Conservation (phyloP, 106 monocot genomes). For the Allium cepa region DNA sequence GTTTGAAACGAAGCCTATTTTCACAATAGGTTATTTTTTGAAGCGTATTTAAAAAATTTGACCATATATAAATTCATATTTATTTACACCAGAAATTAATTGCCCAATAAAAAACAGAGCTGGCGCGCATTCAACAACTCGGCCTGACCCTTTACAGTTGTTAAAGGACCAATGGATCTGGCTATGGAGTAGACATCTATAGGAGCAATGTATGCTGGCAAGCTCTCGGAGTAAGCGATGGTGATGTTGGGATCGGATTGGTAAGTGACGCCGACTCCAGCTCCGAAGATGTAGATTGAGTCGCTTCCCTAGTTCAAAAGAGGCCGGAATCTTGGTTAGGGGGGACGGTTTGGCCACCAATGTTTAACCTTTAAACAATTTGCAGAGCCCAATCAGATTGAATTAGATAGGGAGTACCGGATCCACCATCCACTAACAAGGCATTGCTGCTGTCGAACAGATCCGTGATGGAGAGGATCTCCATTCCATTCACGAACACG, state of each 20-base stretch:
- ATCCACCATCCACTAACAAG: constrained; percentile 9
- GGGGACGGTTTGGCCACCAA: constrained; percentile 42
- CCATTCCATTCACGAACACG: constrained; percentile 63
- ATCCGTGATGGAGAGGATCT: constrained; percentile 51
- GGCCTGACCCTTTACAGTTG: constrained; percentile 29
- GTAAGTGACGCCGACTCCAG: constrained; percentile 44
- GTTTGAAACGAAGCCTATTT: too few relatives aligned
- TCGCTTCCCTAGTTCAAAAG: constrained; percentile 54
- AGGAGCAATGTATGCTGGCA: constrained; percentile 52
- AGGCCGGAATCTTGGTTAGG: constrained; percentile 33
- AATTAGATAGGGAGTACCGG: constrained; percentile 7
- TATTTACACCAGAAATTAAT: too few relatives aligned
- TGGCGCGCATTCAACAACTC: too few relatives aligned
- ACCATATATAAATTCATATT: too few relatives aligned
- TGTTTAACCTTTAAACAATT: constrained; percentile 53
- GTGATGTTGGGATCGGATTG: constrained; percentile 42
- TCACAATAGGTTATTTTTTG: too few relatives aligned
- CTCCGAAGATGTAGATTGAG: constrained; percentile 33
- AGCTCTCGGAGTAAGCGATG: constrained; percentile 15
- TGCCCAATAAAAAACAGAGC: too few relatives aligned
- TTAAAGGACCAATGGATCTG: constrained; percentile 55
- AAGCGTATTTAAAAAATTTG: too few relatives aligned
- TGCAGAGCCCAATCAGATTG: constrained; percentile 24
- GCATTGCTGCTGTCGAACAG: constrained; percentile 10
- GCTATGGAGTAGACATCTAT: constrained; percentile 48